phyloP scores from a whole-genome alignment of 1,139 yeast genomes.

The Pichia sp. region DNA sequence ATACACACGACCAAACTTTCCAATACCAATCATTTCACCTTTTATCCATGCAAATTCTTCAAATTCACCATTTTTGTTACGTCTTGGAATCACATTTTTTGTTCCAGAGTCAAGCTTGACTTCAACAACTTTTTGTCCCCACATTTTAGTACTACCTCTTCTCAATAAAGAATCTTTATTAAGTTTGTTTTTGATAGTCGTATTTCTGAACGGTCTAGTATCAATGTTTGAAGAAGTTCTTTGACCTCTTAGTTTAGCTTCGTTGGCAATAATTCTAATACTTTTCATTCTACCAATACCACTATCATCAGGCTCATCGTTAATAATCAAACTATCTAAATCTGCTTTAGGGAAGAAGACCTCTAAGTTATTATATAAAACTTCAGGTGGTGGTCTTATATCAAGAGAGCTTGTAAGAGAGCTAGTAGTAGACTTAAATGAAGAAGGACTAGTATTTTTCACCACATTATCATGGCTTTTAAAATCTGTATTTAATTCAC shows the following conservation, averaged over 20 bases:
- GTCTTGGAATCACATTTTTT: conserved; percentile 16
- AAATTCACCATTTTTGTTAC: conserved; percentile 58
- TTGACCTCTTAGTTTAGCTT: conserved; percentile 40
- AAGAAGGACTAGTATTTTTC: neutral
- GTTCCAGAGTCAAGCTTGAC: conserved; percentile 40
- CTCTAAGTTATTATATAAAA: conserved; percentile 84
- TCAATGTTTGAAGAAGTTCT: neutral
- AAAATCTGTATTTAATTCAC: neutral
- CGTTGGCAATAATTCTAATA: conserved; percentile 85
- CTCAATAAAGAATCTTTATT: conserved; percentile 31
- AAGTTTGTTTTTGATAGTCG: neutral
- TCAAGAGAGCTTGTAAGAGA: conserved; percentile 32
- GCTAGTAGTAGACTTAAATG: conserved; percentile 1
- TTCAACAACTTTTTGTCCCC: conserved; percentile 94
- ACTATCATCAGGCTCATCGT: conserved; percentile 37
- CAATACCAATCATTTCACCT: conserved; percentile 94
- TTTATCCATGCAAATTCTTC: conserved; percentile 96
- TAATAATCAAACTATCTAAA: conserved; percentile 85
- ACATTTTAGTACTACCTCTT: conserved; percentile 85
- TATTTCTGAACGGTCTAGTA: neutral
- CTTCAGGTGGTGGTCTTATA: conserved; percentile 92
- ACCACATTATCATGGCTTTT: conserved; percentile 1
- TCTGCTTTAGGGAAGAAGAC: conserved; percentile 89
- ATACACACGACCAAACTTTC: conserved; percentile 95
- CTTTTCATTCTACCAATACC: conserved; percentile 60